phyloP scores from a whole-genome alignment of 805 yeast genomes.

The Grigorovia yakushimaensis region DNA sequence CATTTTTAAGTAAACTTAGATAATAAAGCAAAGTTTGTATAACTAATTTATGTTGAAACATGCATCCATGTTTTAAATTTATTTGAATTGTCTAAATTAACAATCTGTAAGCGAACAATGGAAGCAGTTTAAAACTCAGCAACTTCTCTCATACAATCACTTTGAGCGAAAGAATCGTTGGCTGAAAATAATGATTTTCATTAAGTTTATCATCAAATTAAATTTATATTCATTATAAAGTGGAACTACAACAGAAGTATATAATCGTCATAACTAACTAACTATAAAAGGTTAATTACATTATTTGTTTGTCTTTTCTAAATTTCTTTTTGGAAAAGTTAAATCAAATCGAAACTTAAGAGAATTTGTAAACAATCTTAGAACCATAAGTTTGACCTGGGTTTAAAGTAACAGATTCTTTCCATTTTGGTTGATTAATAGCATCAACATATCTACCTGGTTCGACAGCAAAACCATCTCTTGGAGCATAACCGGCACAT shows the following conservation, averaged over 20 bases:
- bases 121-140: too few species aligned
- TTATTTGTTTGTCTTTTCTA: neutral
- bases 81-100: too few species aligned
- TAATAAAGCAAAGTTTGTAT: too few species aligned
- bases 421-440: conserved; percentile 38
- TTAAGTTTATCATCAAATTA: neutral
- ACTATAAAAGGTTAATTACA: neutral
- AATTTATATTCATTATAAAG: neutral
- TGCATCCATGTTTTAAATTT: too few species aligned
- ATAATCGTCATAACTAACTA: neutral
- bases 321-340: neutral
- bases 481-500: conserved; percentile 29
- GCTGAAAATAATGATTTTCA: too few species aligned
- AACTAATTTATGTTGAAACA: too few species aligned
- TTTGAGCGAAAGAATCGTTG: too few species aligned
- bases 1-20: too few species aligned
- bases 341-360: conserved; percentile 1
- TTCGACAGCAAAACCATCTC: conserved; percentile 53
- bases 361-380: conserved; percentile 23
- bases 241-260: neutral
- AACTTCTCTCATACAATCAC: too few species aligned
- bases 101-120: too few species aligned
- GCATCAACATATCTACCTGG: conserved; percentile 53
- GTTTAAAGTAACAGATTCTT: conserved; percentile 36
- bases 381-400: conserved; percentile 49